These are phyloP conservation scores for Brassica juncea DNA, from an alignment of 345 rosid species.

Conservation along the genomic window DNA sequence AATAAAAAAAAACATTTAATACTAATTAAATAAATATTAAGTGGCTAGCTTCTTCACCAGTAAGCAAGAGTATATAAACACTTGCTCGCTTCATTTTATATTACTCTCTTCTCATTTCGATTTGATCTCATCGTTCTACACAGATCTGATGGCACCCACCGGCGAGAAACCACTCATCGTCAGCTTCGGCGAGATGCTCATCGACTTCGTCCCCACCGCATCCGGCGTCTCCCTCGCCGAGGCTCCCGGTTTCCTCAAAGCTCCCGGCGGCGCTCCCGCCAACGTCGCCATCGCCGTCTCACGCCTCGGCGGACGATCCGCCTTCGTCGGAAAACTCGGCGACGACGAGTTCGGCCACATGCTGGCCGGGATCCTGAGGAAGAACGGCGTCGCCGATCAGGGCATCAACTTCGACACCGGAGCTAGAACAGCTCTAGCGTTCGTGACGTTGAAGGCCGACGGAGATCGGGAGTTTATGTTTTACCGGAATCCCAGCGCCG, in stretches of 20 bases:
- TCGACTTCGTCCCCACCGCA: constrained; percentile 62
- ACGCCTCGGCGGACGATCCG: constrained; percentile 56
- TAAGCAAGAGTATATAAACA: constrained; percentile 33
- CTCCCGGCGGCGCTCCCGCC: constrained; percentile 70
- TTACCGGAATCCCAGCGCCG: constrained; percentile 71
- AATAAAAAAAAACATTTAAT: background rate
- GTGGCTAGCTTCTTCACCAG: background rate
- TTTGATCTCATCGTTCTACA: constrained; percentile 23
- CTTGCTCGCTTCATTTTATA: constrained; percentile 2
- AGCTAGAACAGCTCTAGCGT: constrained; percentile 75
- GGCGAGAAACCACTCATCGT: constrained; percentile 46
- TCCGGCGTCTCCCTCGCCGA: constrained; percentile 68
- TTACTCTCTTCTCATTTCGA: background rate
- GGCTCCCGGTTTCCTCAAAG: constrained; percentile 58
- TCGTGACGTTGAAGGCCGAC: constrained; percentile 58
- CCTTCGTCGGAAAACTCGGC: constrained; percentile 63
- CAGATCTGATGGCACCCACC: constrained; percentile 42
- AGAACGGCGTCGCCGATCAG: constrained; percentile 55
- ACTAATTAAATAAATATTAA: background rate
- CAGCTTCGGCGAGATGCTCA: constrained; percentile 59
- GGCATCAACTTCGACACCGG: constrained; percentile 57
- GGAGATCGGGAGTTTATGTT: constrained; percentile 77
- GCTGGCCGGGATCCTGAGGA: constrained; percentile 55
- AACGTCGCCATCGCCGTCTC: constrained; percentile 64
- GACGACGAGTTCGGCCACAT: constrained; percentile 73